Percentiles rank a stretch among this genome's conserved stretches.
These are phyloP conservation scores for Trichoderma polysporum DNA, from an alignment of 2,329 filamentous ascomycete genomes.

Conservation along the genomic window DNA sequence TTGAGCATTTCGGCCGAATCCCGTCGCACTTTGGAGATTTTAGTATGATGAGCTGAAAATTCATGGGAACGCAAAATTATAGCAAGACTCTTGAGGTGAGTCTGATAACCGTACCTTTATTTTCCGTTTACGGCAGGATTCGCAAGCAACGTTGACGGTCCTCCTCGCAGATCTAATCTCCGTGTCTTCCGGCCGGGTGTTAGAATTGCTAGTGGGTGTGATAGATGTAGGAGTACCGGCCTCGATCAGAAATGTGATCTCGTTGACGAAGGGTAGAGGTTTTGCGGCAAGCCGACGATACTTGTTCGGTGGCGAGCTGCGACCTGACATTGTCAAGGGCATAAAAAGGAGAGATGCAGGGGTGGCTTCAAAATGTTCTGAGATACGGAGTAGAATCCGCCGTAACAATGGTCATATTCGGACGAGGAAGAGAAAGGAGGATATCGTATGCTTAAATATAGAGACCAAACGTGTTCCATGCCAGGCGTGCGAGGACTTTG, in stretches of 20 bases:
- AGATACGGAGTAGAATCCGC: not conserved
- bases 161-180: not conserved
- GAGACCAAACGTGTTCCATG: not conserved
- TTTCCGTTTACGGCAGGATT: slow-evolving; percentile 15
- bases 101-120: not conserved
- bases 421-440: not conserved
- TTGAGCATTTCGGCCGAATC: not conserved
- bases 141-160: slow-evolving; percentile 9
- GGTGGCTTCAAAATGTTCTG: not conserved
- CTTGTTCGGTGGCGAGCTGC: not conserved
- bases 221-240: not conserved
- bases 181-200: not conserved
- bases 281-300: not conserved
- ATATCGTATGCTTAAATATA: not conserved
- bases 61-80: not conserved
- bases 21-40: slow-evolving; percentile 8
- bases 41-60: not conserved
- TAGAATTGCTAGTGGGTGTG: not conserved
- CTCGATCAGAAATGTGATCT: not conserved
- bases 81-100: not conserved
- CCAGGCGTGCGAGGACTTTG: not conserved
- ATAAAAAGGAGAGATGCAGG: not conserved
- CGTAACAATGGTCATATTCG: not conserved
- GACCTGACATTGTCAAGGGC: not conserved
- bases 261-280: not conserved